A percentile compares a stretch with the other conserved stretches of the same genome.
phyloP scores from a whole-genome alignment of 768 basidiomycete species.

The Lactarius quietus region DNA sequence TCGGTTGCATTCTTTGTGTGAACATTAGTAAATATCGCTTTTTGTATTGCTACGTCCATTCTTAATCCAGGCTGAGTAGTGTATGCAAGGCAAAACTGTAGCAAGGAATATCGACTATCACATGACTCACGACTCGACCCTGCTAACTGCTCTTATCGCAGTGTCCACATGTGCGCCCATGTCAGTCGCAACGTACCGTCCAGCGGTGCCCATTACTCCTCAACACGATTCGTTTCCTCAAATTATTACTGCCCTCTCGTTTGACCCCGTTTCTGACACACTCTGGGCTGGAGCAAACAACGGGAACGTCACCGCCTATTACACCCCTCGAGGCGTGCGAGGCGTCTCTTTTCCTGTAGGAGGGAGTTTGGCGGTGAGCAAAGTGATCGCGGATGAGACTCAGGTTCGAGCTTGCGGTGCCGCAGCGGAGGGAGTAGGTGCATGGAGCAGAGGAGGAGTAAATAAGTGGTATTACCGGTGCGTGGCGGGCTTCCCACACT shows the following conservation, averaged over 20 bases:
- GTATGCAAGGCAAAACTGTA: slow-evolving; percentile 20
- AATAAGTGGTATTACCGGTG: slow-evolving; percentile 82
- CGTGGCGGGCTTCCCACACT: slow-evolving; percentile 33
- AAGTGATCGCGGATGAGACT: slow-evolving; percentile 73
- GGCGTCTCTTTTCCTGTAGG: slow-evolving; percentile 76
- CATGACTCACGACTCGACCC: background rate
- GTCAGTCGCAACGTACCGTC: slow-evolving; percentile 28
- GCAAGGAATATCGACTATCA: slow-evolving; percentile 10
- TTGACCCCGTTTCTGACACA: slow-evolving; percentile 88
- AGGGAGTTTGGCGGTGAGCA: slow-evolving; percentile 63
- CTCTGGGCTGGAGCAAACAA: slow-evolving; percentile 80
- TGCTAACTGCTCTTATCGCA: background rate
- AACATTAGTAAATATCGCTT: slow-evolving; percentile 20
- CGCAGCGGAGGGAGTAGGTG: slow-evolving; percentile 63
- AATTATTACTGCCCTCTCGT: slow-evolving; percentile 71
- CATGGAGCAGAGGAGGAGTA: slow-evolving; percentile 80
- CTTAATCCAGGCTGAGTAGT: slow-evolving; percentile 24
- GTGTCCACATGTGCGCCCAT: slow-evolving; percentile 11
- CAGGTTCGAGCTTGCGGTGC: slow-evolving; percentile 64
- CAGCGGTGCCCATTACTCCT: slow-evolving; percentile 27
- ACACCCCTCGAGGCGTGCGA: slow-evolving; percentile 57
- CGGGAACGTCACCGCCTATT: slow-evolving; percentile 67
- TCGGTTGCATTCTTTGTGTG: slow-evolving; percentile 20
- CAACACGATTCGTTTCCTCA: slow-evolving; percentile 34
- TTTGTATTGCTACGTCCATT: slow-evolving; percentile 24